A percentile compares a stretch with the other conserved stretches of the same genome.
Evolutionary conservation across 768 basidiomycete genomes (phyloP).

Genomic region (Boletus bicolor): DNA sequence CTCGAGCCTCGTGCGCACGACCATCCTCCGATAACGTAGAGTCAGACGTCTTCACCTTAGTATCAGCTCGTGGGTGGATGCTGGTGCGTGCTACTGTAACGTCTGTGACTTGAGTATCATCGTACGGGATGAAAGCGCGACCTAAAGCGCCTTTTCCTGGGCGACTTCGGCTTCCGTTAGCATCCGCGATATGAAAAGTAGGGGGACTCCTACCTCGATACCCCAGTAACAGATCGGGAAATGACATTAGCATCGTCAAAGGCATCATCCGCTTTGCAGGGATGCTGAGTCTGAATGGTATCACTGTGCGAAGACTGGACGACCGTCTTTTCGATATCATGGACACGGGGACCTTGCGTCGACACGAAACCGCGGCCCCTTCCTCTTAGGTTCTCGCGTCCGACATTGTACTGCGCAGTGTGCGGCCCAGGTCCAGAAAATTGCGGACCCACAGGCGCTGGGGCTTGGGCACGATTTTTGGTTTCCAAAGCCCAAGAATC

Average conservation of each 20-base stretch:
- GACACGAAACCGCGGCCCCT: not conserved
- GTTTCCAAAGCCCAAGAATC: not conserved
- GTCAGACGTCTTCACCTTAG: not conserved
- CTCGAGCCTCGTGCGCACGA: not conserved
- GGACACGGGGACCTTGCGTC: not conserved
- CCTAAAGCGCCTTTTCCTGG: not conserved
- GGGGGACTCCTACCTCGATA: not conserved
- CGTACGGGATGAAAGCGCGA: not conserved
- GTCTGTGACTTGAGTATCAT: not conserved
- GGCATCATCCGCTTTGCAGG: not conserved
- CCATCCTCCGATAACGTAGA: not conserved
- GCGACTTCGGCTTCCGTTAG: constrained; percentile 3
- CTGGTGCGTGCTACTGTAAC: not conserved
- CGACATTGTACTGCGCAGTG: not conserved
- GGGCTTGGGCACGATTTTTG: too few relatives aligned
- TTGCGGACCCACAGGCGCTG: not conserved
- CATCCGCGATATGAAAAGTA: not conserved
- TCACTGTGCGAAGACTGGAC: not conserved
- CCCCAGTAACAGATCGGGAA: not conserved
- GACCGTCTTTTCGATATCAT: not conserved
- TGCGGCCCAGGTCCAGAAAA: not conserved
- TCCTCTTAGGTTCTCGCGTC: not conserved
- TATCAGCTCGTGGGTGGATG: not conserved
- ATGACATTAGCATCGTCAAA: not conserved
- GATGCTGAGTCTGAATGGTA: not conserved